Percentiles rank a stretch among this genome's conserved stretches.
Evolutionary conservation across 176 grass and related monocot species (phyloP).

Genomic region (Triticum turgidum): DNA sequence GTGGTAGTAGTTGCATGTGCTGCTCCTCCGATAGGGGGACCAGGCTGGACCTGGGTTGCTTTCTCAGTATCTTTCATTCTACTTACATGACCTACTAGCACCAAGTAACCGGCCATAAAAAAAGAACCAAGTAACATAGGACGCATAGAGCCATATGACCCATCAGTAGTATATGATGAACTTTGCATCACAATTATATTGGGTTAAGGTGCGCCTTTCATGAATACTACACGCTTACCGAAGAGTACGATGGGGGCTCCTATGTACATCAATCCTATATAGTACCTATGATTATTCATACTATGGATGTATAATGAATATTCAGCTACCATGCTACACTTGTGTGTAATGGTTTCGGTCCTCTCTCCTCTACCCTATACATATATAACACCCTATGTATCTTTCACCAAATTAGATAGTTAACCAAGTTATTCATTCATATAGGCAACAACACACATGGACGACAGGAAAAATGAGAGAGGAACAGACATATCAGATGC

Average conservation of each 20-base stretch:
- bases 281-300: too few relatives aligned
- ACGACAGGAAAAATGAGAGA: too few relatives aligned
- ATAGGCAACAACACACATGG: too few relatives aligned
- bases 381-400: too few relatives aligned
- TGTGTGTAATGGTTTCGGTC: neutral
- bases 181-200: neutral
- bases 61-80: neutral
- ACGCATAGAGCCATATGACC: neutral
- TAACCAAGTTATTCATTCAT: too few relatives aligned
- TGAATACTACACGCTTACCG: too few relatives aligned
- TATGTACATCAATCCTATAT: neutral
- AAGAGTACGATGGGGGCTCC: too few relatives aligned
- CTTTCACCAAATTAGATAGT: too few relatives aligned
- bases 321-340: neutral
- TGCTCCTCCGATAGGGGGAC: neutral
- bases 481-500: too few relatives aligned
- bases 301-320: neutral
- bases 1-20: too few relatives aligned
- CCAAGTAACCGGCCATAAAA: neutral
- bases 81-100: neutral
- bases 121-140: neutral
- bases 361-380: too few relatives aligned
- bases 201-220: neutral
- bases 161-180: neutral
- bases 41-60: neutral